Base-by-base conservation (phyloP, 192 early-diverging fungal genomes). In the Rhizophlyctis rosea region DNA sequence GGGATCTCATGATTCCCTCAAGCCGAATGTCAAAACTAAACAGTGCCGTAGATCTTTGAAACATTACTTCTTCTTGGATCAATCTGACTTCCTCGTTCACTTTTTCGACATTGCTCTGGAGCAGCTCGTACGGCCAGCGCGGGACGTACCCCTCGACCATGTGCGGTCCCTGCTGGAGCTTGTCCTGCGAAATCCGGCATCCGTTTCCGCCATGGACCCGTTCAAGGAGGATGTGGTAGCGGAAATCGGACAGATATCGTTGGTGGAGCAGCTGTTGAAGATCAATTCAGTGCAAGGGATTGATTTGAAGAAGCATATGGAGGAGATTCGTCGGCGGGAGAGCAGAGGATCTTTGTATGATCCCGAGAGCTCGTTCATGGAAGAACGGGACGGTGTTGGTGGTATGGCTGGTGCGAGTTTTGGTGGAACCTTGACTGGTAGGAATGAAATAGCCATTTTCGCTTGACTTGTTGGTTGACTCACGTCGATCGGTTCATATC, bases 81-180 rank as follows among this genome's bases (percentile, higher is more conserved):
- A 91, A 67, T 90, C 91, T 0, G 97, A 99, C 66, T 99, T 89
- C 64, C 71, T 99, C 47, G 90, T 86, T 1, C 94, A 94, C 44
- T 99, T 99, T 68, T 65, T 99, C 47, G 97, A 99, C 67, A 74
- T 97, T 31, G 92, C 92, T 14, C 77, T 78, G 21, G 73, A 68
- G 14, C 90, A 95, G 62, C 67, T 95, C n/a, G 81, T 86, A 39
- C 80, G 86, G 33, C 89, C 92, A 9, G 76, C 81, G 28, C 69
- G 70, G 24, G 79, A 89, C 4, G 86, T 95, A 4, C 76, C 85
- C 2, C 35, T 90, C 3, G 86, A 82, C 1, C 85, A 87, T 27
- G 71, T 99, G 11, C 88, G 88, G 65, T 89, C 91, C 2, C 79
- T 95, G 5, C 72, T 98, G 59, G 97, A 99, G 60, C 73, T 96